Conservation (phyloP, 2,329 filamentous ascomycete genomes). For the Aureobasidium mangrovei region DNA sequence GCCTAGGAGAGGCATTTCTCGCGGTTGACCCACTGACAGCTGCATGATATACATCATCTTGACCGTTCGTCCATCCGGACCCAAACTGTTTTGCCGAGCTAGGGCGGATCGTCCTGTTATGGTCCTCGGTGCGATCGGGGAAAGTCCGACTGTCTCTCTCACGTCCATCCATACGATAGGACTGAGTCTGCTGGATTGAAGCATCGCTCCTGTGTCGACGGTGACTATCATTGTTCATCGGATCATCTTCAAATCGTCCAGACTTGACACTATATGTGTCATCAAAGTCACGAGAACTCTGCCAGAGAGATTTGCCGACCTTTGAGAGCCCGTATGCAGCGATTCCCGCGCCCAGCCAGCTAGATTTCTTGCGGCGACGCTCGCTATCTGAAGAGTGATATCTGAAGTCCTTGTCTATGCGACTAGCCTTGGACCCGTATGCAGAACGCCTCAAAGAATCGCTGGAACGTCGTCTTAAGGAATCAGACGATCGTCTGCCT, state of each 20-base stretch:
- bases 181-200: neutral
- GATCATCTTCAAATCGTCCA: slow-evolving; percentile 33
- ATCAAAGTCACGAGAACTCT: slow-evolving; percentile 46
- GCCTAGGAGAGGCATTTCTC: neutral
- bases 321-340: slow-evolving; percentile 45
- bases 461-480: slow-evolving; percentile 24
- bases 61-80: neutral
- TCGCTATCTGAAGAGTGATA: slow-evolving; percentile 48
- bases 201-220: neutral
- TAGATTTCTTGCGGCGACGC: slow-evolving; percentile 30
- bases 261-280: slow-evolving; percentile 53
- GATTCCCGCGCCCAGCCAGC: slow-evolving; percentile 45
- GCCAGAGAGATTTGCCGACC: slow-evolving; percentile 46
- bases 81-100: neutral
- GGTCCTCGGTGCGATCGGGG: too few species aligned
- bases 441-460: slow-evolving; percentile 24
- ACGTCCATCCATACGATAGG: too few species aligned
- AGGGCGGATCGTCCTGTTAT: too few species aligned
- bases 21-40: neutral
- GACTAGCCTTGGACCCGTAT: slow-evolving; percentile 22
- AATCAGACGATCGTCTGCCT: slow-evolving; percentile 37
- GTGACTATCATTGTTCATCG: slow-evolving; percentile 21
- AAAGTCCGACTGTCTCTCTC: too few species aligned
- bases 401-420: slow-evolving; percentile 52
- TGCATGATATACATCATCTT: neutral